Conservation (phyloP, 2,329 filamentous ascomycete genomes). For the Xylaria sp. region DNA sequence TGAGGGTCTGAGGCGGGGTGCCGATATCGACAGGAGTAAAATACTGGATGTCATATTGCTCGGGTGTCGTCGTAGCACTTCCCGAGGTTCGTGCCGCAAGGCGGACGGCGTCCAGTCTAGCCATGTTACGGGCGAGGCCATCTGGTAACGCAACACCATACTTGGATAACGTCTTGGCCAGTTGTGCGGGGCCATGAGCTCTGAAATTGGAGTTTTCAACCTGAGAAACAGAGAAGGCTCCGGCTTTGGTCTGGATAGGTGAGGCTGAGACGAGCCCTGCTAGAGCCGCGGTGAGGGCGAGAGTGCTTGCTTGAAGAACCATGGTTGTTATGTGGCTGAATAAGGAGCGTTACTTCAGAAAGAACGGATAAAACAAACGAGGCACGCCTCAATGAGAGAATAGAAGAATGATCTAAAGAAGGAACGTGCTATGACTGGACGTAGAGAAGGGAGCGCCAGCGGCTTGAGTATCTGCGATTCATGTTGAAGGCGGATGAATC, state of each 20-base stretch:
- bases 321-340: constrained; percentile 20
- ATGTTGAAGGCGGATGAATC: not conserved
- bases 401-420: constrained; percentile 11
- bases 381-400: not conserved
- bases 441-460: not conserved
- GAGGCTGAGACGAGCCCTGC: constrained; percentile 42
- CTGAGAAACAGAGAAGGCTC: constrained; percentile 44
- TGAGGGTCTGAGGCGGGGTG: constrained; percentile 47
- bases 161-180: constrained; percentile 46
- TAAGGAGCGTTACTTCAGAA: not conserved
- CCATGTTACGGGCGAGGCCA: constrained; percentile 41
- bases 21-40: constrained; percentile 49
- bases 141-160: constrained; percentile 46
- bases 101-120: constrained; percentile 34
- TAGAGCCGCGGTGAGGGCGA: constrained; percentile 36
- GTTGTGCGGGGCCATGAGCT: constrained; percentile 42
- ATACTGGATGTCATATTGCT: constrained; percentile 47
- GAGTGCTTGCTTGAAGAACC: constrained; percentile 14
- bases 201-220: constrained; percentile 44
- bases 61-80: constrained; percentile 42
- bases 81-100: constrained; percentile 39
- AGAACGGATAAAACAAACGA: not conserved
- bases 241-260: constrained; percentile 37
- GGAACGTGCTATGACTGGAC: constrained; percentile 2
- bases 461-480: not conserved